Base-by-base conservation (phyloP, 768 basidiomycete genomes). In the Termitomyces sp. region DNA sequence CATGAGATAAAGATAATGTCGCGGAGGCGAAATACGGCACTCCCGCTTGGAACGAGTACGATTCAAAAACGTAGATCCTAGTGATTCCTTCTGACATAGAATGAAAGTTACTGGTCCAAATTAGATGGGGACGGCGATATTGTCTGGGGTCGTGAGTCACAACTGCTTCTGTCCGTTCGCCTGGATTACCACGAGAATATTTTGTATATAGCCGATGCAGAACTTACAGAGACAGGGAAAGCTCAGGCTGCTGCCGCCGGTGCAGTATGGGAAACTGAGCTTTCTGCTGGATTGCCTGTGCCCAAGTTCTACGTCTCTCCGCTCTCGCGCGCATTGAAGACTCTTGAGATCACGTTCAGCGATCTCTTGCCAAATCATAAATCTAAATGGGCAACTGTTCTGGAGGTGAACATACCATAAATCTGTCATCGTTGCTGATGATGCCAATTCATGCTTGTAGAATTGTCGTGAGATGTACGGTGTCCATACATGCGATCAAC, bases 401-500 rank as follows among this genome's bases (percentile, higher is more conserved):
- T 53, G 7, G 44, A 53, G 36, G 52, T 53, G 15, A 46, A 46
- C 18, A 12, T 11, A 32, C 6, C 9, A 29, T 4, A 29, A 29
- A 46, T 18, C 20, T 32, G 7, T 9, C 18, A 32, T 11, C 9
- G 5, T 18, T 11, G 18, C 29, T 47, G 15, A n/a, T 43, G 16
- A 9, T 33, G n/a, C 27, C 6, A 18, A n/a, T n/a, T 36, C 3
- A 25, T 25, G 25, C 6, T 15, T 12, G 18, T 53, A 91, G 89
- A 77, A 85, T 56, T 78, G 82, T 45, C 80, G 88, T 29, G 89
- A 91, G 66, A 76, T 76, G 56, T 79, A 81, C 55, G 82, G 88
- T 0, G 76, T 80, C 1, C 87, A 89, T 55, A 89, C 88, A 0
- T 89, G 87, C 61, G 89, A 91, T 66, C 77, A 79, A 58, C 79